Evolutionary conservation across 1,284 basidiomycete genomes (phyloP), one percentile per base, ranked within the genome.

Genomic region (Cryptococcus sp.): DNA sequence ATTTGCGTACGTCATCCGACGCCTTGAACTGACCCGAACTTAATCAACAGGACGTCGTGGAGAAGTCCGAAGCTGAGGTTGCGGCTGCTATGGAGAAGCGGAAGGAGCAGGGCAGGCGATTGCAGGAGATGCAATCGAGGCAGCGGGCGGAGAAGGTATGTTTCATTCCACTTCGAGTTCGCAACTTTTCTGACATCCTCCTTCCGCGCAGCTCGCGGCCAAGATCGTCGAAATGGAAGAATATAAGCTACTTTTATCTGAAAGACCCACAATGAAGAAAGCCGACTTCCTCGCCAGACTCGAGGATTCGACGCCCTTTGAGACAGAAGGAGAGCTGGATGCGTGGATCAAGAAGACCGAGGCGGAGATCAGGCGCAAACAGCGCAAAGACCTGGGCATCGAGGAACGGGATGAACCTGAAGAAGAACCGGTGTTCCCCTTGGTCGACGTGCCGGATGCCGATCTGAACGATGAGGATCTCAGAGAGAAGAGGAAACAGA

Each of bases 401-500:
- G 84, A 84, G 75, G 76, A 67, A 5, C 25, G 25, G 25, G 25
- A 25, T 6, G 72, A 67, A 62, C 67, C 62, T 17, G 75, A 88
- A 81, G 90, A 93, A 73, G 92, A 93, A 60, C 88, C 87, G 0
- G 85, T 85, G 0, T 99, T 94, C 80, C 93, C 92, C 6, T 83
- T 99, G 2, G 81, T 95, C 16, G 93, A 97, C 68, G 83, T 90
- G 1, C 92, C 93, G 0, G 96, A 99, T 78, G 88, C 86, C 19
- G 90, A 96, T 85, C 84, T 99, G 20, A 92, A 92, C 68, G 94
- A 98, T 73, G 94, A 97, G 49, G 85, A 87, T 16, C 73, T 98
- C 49, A 97, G 92, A 76, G 96, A 99, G 78, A 99, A 99, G 81
- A 88, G 88, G 69, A 90, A 88, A 67, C 96, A 99, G 78, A 88